Base-by-base conservation (phyloP, 352 stramenopile species). In the Pythium scleroteichum region DNA sequence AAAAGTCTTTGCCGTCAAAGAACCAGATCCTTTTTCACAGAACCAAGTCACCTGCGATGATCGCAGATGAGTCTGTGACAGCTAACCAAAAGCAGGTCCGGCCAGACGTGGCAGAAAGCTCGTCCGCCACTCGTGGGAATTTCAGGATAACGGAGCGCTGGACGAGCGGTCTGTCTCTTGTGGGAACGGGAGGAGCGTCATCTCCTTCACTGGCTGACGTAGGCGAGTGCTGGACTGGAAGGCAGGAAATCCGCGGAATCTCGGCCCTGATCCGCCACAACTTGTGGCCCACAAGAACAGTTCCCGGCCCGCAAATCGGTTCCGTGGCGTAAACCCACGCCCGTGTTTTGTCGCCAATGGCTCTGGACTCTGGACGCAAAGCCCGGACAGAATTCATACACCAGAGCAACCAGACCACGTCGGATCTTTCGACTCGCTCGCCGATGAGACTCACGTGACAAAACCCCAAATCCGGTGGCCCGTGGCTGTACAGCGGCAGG, bases 401-500 rank as follows among this genome's bases (percentile, higher is more conserved):
- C 38, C 38, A n/a, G 17, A 44, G 38, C 38, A 44, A 44, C 17
- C 14, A 44, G 38, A 35, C 29, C 29, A 35, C 29, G 29, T 35
- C 29, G 29, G 29, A 10, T 35, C n/a, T 35, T 35, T 35, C 5
- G 22, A 12, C 44, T 33, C 44, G 32, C 20, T 51, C n/a, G n/a
- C n/a, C 8, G 10, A 35, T 9, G 14, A n/a, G 44, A n/a, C 50
- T 26, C 35, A 29, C 1, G 32, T 48, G 50, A 52, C 46, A 40
- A 35, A 35, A 17, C 33, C 4, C 32, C 8, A 14, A 39, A 39
- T 39, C 33, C 33, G 33, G 29, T 14, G 45, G 45, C 26, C 47
- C 17, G 47, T 53, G 47, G 47, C 47, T 53, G 27, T 35, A 29
- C 38, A 53, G 23, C 22, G 47, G 23, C 47, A 41, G 47, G 47